Evolutionary conservation across 768 basidiomycete genomes (phyloP).

Genomic region (Termitomyces heimii): DNA sequence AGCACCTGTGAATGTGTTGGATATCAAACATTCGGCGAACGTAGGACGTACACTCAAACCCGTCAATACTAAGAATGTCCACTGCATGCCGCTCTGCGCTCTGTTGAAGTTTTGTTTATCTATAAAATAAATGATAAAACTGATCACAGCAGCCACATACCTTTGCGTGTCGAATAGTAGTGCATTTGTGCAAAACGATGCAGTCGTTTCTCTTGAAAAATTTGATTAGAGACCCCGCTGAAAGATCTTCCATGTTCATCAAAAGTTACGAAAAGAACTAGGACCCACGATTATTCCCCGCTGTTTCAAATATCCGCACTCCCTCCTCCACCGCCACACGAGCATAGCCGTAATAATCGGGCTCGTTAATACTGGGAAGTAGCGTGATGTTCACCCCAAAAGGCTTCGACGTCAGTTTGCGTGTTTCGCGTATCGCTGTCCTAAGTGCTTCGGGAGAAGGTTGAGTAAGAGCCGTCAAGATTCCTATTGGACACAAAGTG

Average conservation of each 20-base stretch:
- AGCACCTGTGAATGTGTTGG: constrained; percentile 49
- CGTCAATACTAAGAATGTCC: constrained; percentile 86
- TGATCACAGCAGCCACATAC: constrained; percentile 24
- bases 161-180: constrained; percentile 81
- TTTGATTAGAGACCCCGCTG: constrained; percentile 73
- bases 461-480: constrained; percentile 86
- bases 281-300: constrained; percentile 79
- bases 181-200: constrained; percentile 88
- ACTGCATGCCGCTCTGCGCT: constrained; percentile 71
- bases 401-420: constrained; percentile 59
- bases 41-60: constrained; percentile 67
- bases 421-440: constrained; percentile 73
- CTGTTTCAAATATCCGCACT: constrained; percentile 87
- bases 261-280: neutral
- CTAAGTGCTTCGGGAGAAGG: constrained; percentile 80
- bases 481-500: constrained; percentile 34
- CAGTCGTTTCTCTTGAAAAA: constrained; percentile 77
- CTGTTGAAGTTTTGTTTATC: constrained; percentile 2
- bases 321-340: constrained; percentile 82
- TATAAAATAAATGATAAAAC: neutral
- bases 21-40: neutral
- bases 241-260: neutral
- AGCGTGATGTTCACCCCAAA: constrained; percentile 87
- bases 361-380: constrained; percentile 86
- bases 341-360: constrained; percentile 84